Conservation (phyloP, 2,329 filamentous ascomycete species). For the Herpotrichia juniperi region DNA sequence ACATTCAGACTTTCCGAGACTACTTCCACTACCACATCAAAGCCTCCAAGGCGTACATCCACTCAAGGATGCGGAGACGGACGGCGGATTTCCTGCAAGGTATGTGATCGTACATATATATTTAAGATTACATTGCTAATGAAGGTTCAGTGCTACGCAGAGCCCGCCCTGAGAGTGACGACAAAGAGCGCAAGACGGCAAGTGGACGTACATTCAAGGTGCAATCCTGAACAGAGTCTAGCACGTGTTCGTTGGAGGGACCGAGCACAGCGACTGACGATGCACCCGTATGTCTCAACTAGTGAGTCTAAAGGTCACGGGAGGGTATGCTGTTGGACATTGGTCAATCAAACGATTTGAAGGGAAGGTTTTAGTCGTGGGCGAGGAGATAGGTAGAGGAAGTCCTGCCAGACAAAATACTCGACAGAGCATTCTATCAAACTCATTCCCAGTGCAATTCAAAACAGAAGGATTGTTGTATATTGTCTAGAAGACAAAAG, state of each 20-base stretch:
- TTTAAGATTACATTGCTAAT: slow-evolving; percentile 40
- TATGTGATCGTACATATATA: slow-evolving; percentile 49
- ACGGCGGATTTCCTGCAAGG: slow-evolving; percentile 98
- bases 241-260: background rate
- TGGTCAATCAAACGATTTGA: background rate
- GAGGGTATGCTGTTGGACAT: background rate
- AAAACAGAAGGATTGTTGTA: background rate
- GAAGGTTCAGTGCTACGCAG: slow-evolving; percentile 79
- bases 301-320: background rate
- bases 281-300: background rate
- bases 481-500: too few relatives aligned
- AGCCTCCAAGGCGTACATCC: slow-evolving; percentile 98
- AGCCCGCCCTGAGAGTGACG: slow-evolving; percentile 92
- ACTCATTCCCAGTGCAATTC: background rate
- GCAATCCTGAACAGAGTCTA: slow-evolving; percentile 49
- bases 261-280: background rate
- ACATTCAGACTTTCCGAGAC: slow-evolving; percentile 99
- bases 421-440: background rate
- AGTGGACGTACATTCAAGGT: slow-evolving; percentile 90
- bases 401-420: background rate
- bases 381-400: background rate
- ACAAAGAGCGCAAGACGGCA: slow-evolving; percentile 97
- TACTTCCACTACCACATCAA: slow-evolving; percentile 99
- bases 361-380: too few relatives aligned
- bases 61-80: slow-evolving; percentile 95